phyloP scores from a whole-genome alignment of 73 alveolate species.

The Paramecium sonneborni region DNA sequence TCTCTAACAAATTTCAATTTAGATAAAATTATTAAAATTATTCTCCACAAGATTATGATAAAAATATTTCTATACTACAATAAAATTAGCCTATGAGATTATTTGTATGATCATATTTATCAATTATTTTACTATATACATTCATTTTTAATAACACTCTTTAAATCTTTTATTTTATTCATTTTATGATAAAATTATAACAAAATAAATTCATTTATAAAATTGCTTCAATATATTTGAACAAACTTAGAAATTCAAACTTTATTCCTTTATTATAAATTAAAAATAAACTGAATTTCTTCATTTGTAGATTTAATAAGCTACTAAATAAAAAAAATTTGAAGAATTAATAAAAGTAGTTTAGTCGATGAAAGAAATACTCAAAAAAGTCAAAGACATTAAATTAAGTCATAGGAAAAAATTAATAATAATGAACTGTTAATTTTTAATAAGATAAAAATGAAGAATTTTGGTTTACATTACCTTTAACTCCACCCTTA shows the following conservation, averaged over 20 bases:
- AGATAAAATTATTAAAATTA: not conserved
- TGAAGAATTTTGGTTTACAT: constrained; percentile 5
- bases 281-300: not conserved
- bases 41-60: not conserved
- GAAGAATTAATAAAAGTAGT: not conserved
- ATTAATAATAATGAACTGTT: not conserved
- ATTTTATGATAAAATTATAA: too few relatives aligned
- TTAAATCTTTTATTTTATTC: too few relatives aligned
- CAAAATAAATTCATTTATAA: too few relatives aligned
- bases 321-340: not conserved
- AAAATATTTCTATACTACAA: not conserved
- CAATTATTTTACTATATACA: not conserved
- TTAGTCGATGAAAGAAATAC: not conserved
- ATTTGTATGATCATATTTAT: not conserved
- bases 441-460: not conserved
- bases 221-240: too few relatives aligned
- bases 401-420: not conserved
- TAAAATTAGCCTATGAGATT: not conserved
- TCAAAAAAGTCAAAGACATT: not conserved
- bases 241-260: too few relatives aligned
- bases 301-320: not conserved
- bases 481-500: constrained; percentile 22
- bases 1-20: not conserved
- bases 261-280: not conserved
- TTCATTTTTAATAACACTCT: too few relatives aligned